phyloP scores from a whole-genome alignment of 495 filamentous ascomycete genomes.

The Annulohypoxylon maeteangense region DNA sequence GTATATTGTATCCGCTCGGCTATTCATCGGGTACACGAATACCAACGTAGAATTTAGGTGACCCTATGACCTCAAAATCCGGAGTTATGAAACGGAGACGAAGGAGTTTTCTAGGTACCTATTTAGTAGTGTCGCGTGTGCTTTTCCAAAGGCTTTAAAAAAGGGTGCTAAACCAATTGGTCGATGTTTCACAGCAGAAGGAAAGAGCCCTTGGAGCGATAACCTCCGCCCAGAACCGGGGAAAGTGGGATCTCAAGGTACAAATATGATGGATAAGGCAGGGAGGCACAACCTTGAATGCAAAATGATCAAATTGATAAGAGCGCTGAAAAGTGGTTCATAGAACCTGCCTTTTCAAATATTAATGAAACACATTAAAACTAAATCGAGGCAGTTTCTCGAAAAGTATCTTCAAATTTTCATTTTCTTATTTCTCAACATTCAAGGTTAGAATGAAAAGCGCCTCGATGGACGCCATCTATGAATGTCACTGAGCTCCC shows the following conservation, averaged over 20 bases:
- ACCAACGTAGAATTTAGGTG: conserved; percentile 1
- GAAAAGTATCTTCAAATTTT: background rate
- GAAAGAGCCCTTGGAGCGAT: background rate
- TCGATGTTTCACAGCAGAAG: conserved; percentile 19
- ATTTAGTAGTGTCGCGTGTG: conserved; percentile 27
- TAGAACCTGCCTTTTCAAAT: background rate
- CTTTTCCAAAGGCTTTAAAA: background rate
- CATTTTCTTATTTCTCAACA: background rate
- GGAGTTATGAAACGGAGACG: conserved; percentile 30
- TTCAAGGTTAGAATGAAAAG: background rate
- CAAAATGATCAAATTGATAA: background rate
- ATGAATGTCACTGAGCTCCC: background rate
- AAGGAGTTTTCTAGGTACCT: conserved; percentile 33
- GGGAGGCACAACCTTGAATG: background rate
- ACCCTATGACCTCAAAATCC: conserved; percentile 6
- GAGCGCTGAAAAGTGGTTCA: background rate
- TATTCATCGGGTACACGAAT: conserved; percentile 20
- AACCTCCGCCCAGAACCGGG: conserved; percentile 1
- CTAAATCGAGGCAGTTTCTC: background rate
- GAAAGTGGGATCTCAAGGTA: background rate
- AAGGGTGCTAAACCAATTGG: conserved; percentile 16
- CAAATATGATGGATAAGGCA: background rate
- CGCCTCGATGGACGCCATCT: background rate
- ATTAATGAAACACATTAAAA: background rate
- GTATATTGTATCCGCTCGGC: conserved; percentile 1